A percentile compares a stretch with the other conserved stretches of the same genome.
phyloP scores from a whole-genome alignment of 2,329 filamentous ascomycete species.

The Didymellaceae sp. region DNA sequence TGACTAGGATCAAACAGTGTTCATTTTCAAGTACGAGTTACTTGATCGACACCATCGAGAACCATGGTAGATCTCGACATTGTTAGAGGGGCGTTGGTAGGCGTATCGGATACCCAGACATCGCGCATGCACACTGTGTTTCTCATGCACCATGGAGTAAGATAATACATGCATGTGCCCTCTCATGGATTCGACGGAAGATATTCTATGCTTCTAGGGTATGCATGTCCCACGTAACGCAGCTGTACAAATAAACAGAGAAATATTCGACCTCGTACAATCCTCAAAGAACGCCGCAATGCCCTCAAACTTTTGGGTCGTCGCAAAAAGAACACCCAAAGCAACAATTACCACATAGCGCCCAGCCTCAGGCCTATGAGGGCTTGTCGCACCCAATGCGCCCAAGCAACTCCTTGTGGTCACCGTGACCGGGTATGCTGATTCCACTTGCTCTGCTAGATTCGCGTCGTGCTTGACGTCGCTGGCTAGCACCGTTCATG shows the following conservation, averaged over 20 bases:
- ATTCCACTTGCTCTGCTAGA: conserved; percentile 58
- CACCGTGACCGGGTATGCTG: conserved; percentile 73
- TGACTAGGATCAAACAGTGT: conserved; percentile 31
- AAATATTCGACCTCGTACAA: conserved; percentile 7
- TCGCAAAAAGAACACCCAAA: background rate
- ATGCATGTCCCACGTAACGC: conserved; percentile 5
- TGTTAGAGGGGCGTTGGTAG: background rate
- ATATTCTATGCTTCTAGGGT: conserved; percentile 17
- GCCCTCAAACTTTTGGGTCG: conserved; percentile 6
- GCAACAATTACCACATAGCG: background rate
- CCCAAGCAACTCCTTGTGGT: conserved; percentile 80
- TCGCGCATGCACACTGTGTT: too few species aligned
- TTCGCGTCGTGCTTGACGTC: conserved; percentile 61
- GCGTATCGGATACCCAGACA: background rate
- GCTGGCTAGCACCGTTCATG: conserved; percentile 47
- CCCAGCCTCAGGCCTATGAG: conserved; percentile 3
- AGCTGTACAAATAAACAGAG: conserved; percentile 7
- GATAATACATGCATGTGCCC: too few species aligned
- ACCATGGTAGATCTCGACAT: background rate
- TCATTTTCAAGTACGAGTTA: background rate
- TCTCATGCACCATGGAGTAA: too few species aligned
- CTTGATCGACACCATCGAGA: background rate
- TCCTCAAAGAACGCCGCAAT: conserved; percentile 4
- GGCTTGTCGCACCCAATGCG: conserved; percentile 84
- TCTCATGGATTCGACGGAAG: too few species aligned